phyloP scores from a whole-genome alignment of 2,329 filamentous ascomycete species.

The Scorias spongiosa region DNA sequence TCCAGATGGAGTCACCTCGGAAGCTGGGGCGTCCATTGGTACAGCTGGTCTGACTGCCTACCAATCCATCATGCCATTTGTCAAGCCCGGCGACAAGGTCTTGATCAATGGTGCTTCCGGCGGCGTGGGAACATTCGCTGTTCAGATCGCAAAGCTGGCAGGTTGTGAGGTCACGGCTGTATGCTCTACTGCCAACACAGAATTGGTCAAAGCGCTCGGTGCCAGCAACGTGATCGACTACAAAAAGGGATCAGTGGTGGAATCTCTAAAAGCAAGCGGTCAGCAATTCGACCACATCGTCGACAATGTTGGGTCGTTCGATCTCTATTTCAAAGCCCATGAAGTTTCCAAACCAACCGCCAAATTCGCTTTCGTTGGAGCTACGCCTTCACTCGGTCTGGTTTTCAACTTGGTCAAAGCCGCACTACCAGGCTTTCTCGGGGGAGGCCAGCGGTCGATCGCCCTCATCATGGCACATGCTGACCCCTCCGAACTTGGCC shows the following conservation, averaged over 20 bases:
- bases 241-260: constrained; percentile 32
- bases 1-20: constrained; percentile 18
- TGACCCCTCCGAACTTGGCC: constrained; percentile 29
- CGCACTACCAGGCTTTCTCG: constrained; percentile 31
- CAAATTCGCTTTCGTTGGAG: constrained; percentile 39
- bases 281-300: constrained; percentile 36
- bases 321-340: constrained; percentile 39
- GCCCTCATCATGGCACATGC: constrained; percentile 24
- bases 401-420: constrained; percentile 21
- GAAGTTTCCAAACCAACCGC: constrained; percentile 35
- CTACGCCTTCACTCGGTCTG: constrained; percentile 17
- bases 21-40: constrained; percentile 23
- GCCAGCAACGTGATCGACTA: constrained; percentile 52
- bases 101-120: constrained; percentile 52
- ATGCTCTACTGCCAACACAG: constrained; percentile 43
- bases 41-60: constrained; percentile 25
- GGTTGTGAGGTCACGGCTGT: constrained; percentile 44
- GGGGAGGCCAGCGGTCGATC: constrained; percentile 35
- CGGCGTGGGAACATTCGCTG: constrained; percentile 43
- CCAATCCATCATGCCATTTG: constrained; percentile 22
- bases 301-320: constrained; percentile 39
- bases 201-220: constrained; percentile 42
- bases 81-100: constrained; percentile 33
- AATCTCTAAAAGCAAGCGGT: constrained; percentile 31
- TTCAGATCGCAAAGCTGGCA: constrained; percentile 47